Evolutionary conservation across 2,329 filamentous ascomycete species (phyloP).

Genomic region (Ceratocystis papillata): DNA sequence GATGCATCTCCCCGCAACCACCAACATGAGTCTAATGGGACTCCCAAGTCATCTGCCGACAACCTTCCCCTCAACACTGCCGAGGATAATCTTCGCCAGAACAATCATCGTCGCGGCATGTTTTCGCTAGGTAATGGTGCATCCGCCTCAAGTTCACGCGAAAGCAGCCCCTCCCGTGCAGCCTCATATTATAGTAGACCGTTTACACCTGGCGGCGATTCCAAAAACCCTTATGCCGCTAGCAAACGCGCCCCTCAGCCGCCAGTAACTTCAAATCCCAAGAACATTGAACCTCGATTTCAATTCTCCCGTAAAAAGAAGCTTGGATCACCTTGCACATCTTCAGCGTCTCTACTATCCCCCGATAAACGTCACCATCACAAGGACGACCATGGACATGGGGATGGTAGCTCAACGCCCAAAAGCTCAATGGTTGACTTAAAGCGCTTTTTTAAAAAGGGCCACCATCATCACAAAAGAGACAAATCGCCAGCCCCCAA

Average conservation of each 20-base stretch:
- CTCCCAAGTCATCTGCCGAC: conserved; percentile 36
- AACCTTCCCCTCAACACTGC: conserved; percentile 26
- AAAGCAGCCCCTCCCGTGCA: conserved; percentile 53
- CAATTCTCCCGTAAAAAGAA: conserved; percentile 71
- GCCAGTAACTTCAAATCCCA: conserved; percentile 42
- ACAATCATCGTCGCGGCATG: conserved; percentile 43
- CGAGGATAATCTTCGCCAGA: conserved; percentile 25
- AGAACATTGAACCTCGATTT: conserved; percentile 62
- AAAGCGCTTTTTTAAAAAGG: conserved; percentile 87
- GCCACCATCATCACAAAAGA: conserved; percentile 52
- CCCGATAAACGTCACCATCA: conserved; percentile 39
- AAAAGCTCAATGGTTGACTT: conserved; percentile 86
- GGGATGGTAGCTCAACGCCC: conserved; percentile 28
- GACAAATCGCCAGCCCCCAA: conserved; percentile 54
- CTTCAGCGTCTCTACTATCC: conserved; percentile 40
- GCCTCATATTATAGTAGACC: conserved; percentile 59
- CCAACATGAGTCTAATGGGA: conserved; percentile 34
- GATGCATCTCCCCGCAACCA: conserved; percentile 39
- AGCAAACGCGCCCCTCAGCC: conserved; percentile 62
- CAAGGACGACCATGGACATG: conserved; percentile 19
- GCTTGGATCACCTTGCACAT: conserved; percentile 45
- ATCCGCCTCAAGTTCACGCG: conserved; percentile 48
- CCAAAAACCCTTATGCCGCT: conserved; percentile 78
- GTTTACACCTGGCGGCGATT: conserved; percentile 67
- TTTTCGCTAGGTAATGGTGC: conserved; percentile 41